phyloP scores from a whole-genome alignment of 2,329 filamentous ascomycete genomes.

The Beauveria sp. region DNA sequence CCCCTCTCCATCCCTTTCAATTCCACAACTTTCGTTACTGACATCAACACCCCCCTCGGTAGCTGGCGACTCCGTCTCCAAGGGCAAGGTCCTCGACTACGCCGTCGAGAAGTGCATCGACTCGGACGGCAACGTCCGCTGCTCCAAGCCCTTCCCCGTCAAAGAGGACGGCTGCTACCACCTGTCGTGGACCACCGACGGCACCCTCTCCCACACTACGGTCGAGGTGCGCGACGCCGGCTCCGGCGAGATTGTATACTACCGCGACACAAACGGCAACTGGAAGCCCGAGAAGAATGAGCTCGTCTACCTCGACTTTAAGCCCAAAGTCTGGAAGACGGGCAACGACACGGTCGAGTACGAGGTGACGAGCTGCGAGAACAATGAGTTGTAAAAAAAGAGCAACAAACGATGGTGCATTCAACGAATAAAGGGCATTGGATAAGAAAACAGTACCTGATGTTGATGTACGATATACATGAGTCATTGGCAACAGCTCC shows the following conservation, averaged over 20 bases:
- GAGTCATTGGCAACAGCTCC: background rate
- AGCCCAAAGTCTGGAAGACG: constrained; percentile 35
- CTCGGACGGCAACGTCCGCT: constrained; percentile 28
- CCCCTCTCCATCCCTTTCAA: background rate
- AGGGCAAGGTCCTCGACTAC: constrained; percentile 33
- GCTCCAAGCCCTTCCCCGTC: constrained; percentile 33
- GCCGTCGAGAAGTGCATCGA: constrained; percentile 34
- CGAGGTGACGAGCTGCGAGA: constrained; percentile 20
- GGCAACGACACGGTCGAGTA: constrained; percentile 38
- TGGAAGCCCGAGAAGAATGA: constrained; percentile 37
- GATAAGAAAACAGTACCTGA: no score
- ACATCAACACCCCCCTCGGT: background rate
- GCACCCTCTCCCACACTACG: constrained; percentile 32
- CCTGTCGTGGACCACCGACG: constrained; percentile 31
- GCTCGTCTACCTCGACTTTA: constrained; percentile 38
- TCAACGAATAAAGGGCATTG: no score
- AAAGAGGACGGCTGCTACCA: constrained; percentile 30
- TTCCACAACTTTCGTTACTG: background rate
- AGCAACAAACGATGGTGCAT: no score
- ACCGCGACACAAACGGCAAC: constrained; percentile 36
- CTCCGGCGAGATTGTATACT: constrained; percentile 33
- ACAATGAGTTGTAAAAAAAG: constrained; percentile 4
- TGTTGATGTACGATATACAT: no score
- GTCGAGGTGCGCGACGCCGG: constrained; percentile 29
- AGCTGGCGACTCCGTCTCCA: constrained; percentile 16